phyloP scores from a whole-genome alignment of 805 yeast species.

The Debaryomyces hansenii region DNA sequence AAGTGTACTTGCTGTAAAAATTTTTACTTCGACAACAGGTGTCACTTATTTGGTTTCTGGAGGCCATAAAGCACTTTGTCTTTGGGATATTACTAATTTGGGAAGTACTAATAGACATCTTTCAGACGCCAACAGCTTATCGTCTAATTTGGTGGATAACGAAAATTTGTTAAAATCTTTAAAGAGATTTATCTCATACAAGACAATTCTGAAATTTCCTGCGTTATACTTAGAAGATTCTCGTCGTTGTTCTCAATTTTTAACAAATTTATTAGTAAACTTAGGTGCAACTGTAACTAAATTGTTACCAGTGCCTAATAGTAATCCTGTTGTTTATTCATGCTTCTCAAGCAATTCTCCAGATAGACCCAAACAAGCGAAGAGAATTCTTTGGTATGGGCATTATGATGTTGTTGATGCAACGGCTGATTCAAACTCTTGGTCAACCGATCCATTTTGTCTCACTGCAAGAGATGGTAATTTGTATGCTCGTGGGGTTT shows the following conservation, averaged over 20 bases:
- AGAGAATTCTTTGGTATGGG: constrained; percentile 81
- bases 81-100: constrained; percentile 60
- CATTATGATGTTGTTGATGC: constrained; percentile 95
- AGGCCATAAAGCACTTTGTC: constrained; percentile 66
- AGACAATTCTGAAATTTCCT: constrained; percentile 76
- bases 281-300: constrained; percentile 71
- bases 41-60: constrained; percentile 60
- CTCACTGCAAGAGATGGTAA: constrained; percentile 81
- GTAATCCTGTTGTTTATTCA: constrained; percentile 86
- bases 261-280: constrained; percentile 59
- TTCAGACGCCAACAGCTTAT: background rate
- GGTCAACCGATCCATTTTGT: constrained; percentile 80
- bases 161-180: constrained; percentile 67
- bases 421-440: constrained; percentile 49
- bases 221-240: constrained; percentile 72
- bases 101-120: constrained; percentile 9
- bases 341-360: constrained; percentile 52
- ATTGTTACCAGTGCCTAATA: constrained; percentile 69
- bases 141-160: constrained; percentile 35
- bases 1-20: constrained; percentile 56
- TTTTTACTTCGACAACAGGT: constrained; percentile 37
- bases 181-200: constrained; percentile 60
- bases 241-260: constrained; percentile 79
- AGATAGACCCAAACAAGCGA: constrained; percentile 3
- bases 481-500: constrained; percentile 86